A percentile compares a stretch with the other conserved stretches of the same genome.
Evolutionary conservation across 371 early-diverging fungal genomes (phyloP).

Genomic region (Rhizopus stolonifer): DNA sequence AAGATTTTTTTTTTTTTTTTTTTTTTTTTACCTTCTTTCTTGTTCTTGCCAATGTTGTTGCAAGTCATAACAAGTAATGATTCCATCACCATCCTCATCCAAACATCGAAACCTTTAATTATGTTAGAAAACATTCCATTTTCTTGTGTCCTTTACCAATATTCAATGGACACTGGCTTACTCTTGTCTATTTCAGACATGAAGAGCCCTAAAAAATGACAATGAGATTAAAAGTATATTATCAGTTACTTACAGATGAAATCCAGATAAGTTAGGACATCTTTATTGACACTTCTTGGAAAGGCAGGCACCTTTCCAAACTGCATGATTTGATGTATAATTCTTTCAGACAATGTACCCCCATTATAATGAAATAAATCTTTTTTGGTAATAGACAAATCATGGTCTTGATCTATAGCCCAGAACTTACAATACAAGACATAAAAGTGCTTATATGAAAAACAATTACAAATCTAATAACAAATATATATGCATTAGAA

Average conservation of each 20-base stretch:
- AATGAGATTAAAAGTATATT: conserved; percentile 2
- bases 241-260: conserved; percentile 47
- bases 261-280: conserved; percentile 52
- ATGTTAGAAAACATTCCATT: not conserved
- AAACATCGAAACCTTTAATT: conserved; percentile 75
- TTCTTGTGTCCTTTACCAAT: conserved; percentile 58
- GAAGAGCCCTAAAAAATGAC: conserved; percentile 67
- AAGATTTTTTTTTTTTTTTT: not conserved
- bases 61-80: conserved; percentile 82
- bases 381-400: conserved; percentile 62
- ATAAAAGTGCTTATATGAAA: conserved; percentile 96
- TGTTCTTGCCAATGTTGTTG: conserved; percentile 86
- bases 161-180: conserved; percentile 77
- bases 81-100: conserved; percentile 90
- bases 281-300: conserved; percentile 3
- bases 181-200: conserved; percentile 87
- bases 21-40: conserved; percentile 30
- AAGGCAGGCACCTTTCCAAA: conserved; percentile 37
- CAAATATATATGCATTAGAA: not conserved
- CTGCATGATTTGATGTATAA: conserved; percentile 64
- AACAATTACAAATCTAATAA: conserved; percentile 63
- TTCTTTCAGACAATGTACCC: conserved; percentile 55
- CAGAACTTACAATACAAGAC: conserved; percentile 96
- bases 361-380: conserved; percentile 70
- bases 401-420: conserved; percentile 82